Conservation (phyloP, 2,329 filamentous ascomycete genomes). For the Epichloe hybrida region DNA sequence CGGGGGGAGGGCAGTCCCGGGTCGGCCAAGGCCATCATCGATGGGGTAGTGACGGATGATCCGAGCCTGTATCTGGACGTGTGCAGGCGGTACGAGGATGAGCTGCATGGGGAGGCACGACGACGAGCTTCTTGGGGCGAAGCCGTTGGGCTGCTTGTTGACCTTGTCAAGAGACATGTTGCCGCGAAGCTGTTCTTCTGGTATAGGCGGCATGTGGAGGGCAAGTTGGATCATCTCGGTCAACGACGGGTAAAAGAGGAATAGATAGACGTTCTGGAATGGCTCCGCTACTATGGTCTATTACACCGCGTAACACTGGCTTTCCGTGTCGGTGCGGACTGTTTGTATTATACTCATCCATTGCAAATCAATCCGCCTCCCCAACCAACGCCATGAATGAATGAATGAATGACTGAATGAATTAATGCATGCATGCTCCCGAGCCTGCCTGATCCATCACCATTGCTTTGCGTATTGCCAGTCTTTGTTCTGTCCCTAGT, state of each 20-base stretch:
- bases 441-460: no score
- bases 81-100: constrained; percentile 27
- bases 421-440: no score
- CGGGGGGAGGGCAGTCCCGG: neutral
- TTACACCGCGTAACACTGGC: no score
- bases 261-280: neutral
- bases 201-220: constrained; percentile 12
- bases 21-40: constrained; percentile 21
- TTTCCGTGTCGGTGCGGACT: no score
- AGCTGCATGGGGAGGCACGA: neutral
- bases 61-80: constrained; percentile 54
- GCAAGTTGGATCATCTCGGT: constrained; percentile 16
- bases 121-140: constrained; percentile 6
- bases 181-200: constrained; percentile 12
- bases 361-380: no score
- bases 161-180: constrained; percentile 10
- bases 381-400: no score
- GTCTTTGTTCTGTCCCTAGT: no score
- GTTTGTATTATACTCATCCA: no score
- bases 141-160: constrained; percentile 8
- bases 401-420: no score
- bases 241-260: constrained; percentile 8
- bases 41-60: constrained; percentile 81
- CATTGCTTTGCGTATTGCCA: neutral
- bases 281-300: no score